Base-by-base conservation (phyloP, 495 filamentous ascomycete species). In the Hypoxylon crocopeplum region DNA sequence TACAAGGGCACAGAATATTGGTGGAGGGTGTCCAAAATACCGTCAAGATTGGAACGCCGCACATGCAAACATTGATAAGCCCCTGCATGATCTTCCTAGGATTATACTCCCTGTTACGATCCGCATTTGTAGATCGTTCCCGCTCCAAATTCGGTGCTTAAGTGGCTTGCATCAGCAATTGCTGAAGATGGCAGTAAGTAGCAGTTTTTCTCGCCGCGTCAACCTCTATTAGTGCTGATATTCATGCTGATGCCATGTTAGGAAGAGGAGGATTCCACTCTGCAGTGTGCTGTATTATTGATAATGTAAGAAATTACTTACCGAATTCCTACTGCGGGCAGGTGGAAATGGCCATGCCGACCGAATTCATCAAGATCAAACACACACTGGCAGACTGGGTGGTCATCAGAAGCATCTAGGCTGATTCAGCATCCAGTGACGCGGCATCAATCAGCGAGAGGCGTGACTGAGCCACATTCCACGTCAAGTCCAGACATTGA, bases 121-220 rank as follows among this genome's bases (percentile, higher is more conserved):
- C 55, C 19, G 46, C 45, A 38, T 10, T 5, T 22, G 54, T 45
- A 49, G 54, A 58, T 58, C 54, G 25, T 37, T 50, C 46, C 55
- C 55, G 46, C 45, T 37, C 27, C 37, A 24, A 36, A 19, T 21
- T 16, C n/a, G 30, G 15, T 0, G 15, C 12, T 17, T 17, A 10
- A 13, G 15, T 27, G 21, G 37, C 54, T 48, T 50, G 29, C 46
- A 58, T 58, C 45, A 58, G 38, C 46, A 36, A 36, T 34, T 42
- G 17, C 48, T 17, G 37, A 52, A 52, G 37, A 52, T 41, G 41
- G 37, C 2, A 41, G 38, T 25, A 21, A 8, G 12, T 17, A 41
- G 17, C 19, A 6, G 7, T 49, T 49, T 19, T 16, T 22, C 21
- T 19, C 34, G 8, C 32, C 12, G 17, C 2, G 34, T 41, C 24